These are phyloP conservation scores for Neofusicoccum sp. DNA, from an alignment of 2,329 filamentous ascomycete genomes.

Conservation along the genomic window DNA sequence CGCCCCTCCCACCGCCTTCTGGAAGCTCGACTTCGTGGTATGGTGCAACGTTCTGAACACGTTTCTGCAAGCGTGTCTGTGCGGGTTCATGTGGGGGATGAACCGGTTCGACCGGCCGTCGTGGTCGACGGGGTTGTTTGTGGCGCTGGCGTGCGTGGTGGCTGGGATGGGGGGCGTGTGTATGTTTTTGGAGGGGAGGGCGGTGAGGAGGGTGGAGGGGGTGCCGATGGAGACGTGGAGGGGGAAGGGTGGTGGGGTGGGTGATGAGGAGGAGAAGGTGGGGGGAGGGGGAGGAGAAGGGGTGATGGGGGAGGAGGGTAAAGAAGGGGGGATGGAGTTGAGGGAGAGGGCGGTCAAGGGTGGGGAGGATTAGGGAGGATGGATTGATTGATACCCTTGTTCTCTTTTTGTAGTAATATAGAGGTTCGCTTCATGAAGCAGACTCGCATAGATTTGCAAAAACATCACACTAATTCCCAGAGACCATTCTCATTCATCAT, in stretches of 20 bases:
- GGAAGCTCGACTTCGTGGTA: conserved; percentile 78
- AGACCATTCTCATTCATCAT: too few species aligned
- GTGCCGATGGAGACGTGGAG: conserved; percentile 14
- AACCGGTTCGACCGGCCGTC: conserved; percentile 71
- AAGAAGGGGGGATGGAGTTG: neutral
- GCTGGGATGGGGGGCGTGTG: conserved; percentile 67
- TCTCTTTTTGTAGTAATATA: too few species aligned
- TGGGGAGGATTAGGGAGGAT: neutral
- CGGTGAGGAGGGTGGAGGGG: conserved; percentile 37
- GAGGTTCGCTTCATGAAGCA: too few species aligned
- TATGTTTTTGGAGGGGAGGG: conserved; percentile 67
- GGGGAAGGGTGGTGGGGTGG: neutral
- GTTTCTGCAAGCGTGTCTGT: conserved; percentile 69
- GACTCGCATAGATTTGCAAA: too few species aligned
- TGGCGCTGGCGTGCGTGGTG: conserved; percentile 69
- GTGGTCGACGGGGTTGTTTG: conserved; percentile 78
- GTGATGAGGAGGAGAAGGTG: neutral
- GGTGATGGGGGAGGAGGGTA: neutral
- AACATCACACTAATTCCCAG: too few species aligned
- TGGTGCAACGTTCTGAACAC: conserved; percentile 80
- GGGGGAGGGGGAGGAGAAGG: neutral
- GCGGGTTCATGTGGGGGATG: conserved; percentile 79
- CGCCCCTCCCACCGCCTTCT: conserved; percentile 64
- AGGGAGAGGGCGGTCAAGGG: neutral
- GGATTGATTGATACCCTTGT: too few species aligned